Evolutionary conservation across 306 rosid genomes (phyloP).

Genomic region (Lagenaria siceraria): DNA sequence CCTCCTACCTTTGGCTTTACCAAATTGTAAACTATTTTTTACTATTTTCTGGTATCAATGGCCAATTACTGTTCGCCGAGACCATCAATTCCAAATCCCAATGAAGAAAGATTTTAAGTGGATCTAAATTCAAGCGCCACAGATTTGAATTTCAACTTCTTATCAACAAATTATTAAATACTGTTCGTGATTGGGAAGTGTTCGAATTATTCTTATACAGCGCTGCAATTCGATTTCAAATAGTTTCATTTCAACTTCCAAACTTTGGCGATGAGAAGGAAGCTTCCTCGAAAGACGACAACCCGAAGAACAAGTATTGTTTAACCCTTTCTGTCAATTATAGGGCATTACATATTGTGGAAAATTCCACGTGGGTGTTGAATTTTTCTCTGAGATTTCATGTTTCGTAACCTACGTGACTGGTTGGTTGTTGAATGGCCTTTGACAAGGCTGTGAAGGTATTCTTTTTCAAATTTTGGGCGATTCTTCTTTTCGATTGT

Average conservation of each 20-base stretch:
- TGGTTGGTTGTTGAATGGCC: background rate
- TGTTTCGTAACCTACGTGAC: background rate
- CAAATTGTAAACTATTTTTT: background rate
- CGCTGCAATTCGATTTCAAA: background rate
- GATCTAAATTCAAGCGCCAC: background rate
- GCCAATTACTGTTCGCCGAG: background rate
- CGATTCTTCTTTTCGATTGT: background rate
- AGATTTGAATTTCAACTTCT: background rate
- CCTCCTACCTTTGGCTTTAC: background rate
- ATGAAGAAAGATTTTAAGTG: background rate
- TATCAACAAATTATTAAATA: background rate
- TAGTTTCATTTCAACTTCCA: background rate
- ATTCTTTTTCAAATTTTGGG: background rate
- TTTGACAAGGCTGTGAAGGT: background rate
- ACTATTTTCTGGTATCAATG: background rate
- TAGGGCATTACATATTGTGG: background rate
- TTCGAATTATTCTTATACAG: background rate
- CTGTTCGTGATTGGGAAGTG: background rate
- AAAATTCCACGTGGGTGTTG: background rate
- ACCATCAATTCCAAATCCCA: background rate
- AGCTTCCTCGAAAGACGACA: constrained; percentile 19
- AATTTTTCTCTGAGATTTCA: background rate
- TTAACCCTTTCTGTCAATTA: constrained; percentile 3
- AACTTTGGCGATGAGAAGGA: constrained; percentile 6
- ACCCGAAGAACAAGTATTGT: background rate